These are phyloP conservation scores for Calvatia gigantea DNA, from an alignment of 768 basidiomycete genomes.

Conservation along the genomic window DNA sequence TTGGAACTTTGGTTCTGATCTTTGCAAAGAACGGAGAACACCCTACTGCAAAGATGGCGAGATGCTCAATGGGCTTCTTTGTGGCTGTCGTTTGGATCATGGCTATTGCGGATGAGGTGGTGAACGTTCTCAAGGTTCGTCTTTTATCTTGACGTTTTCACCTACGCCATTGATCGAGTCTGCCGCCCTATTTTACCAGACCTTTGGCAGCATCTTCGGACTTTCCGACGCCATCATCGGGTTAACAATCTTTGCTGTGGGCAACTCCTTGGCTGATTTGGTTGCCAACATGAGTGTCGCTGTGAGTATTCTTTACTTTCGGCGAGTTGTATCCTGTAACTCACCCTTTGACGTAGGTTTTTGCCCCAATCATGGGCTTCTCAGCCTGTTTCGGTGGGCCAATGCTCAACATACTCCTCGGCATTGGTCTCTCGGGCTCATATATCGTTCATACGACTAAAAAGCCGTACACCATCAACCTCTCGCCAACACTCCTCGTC, in stretches of 20 bases:
- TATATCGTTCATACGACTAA: slow-evolving; percentile 70
- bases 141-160: not conserved
- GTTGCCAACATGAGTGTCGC: slow-evolving; percentile 98
- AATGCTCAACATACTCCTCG: slow-evolving; percentile 88
- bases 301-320: slow-evolving; percentile 34
- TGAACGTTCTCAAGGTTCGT: slow-evolving; percentile 80
- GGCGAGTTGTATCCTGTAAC: not conserved
- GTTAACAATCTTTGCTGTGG: slow-evolving; percentile 93
- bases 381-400: slow-evolving; percentile 93
- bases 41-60: slow-evolving; percentile 54
- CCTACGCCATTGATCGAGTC: not conserved
- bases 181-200: slow-evolving; percentile 42
- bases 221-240: slow-evolving; percentile 97
- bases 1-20: slow-evolving; percentile 52
- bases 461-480: slow-evolving; percentile 66
- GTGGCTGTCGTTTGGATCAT: slow-evolving; percentile 97
- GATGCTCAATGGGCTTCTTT: slow-evolving; percentile 89
- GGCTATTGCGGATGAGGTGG: slow-evolving; percentile 95
- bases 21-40: slow-evolving; percentile 60
- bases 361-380: slow-evolving; percentile 93
- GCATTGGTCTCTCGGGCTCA: slow-evolving; percentile 88
- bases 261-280: slow-evolving; percentile 94
- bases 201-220: slow-evolving; percentile 91
- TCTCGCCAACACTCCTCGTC: slow-evolving; percentile 81
- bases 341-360: slow-evolving; percentile 41